phyloP scores from a whole-genome alignment of 106 monocot species.

The Dendrobium officinale region DNA sequence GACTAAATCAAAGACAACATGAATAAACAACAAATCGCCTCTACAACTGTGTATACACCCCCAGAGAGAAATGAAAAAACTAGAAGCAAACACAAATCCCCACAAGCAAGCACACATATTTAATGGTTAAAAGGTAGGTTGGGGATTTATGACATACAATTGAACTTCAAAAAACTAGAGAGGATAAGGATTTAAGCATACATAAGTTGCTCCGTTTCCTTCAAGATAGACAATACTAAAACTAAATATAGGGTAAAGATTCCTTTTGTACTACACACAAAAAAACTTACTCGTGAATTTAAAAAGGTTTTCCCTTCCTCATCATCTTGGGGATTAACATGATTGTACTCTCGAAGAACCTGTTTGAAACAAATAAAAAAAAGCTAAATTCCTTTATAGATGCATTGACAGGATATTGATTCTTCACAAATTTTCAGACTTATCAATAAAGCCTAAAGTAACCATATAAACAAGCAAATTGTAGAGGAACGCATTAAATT shows the following conservation, averaged over 20 bases:
- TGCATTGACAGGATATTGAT: neutral
- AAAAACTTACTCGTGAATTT: slow-evolving; percentile 79
- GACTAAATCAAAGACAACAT: neutral
- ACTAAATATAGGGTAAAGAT: slow-evolving; percentile 1
- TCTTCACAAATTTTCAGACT: neutral
- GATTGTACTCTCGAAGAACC: slow-evolving; percentile 96
- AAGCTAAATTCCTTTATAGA: slow-evolving; percentile 4
- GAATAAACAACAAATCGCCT: neutral
- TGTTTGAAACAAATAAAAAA: slow-evolving; percentile 20
- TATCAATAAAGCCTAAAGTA: neutral
- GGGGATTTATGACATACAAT: neutral
- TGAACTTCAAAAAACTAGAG: neutral
- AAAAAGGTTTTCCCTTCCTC: slow-evolving; percentile 86
- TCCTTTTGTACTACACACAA: neutral
- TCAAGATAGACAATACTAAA: neutral
- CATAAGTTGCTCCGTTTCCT: neutral
- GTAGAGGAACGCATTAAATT: neutral
- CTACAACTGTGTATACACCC: neutral
- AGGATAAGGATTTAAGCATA: neutral
- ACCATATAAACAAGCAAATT: neutral
- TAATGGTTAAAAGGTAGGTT: neutral
- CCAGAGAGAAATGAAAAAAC: neutral
- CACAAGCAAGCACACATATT: neutral
- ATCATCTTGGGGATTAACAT: slow-evolving; percentile 93
- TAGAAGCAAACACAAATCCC: neutral